These are phyloP conservation scores for Vanrija pseudolonga DNA, from an alignment of 1,284 basidiomycete species.

Conservation along the genomic window DNA sequence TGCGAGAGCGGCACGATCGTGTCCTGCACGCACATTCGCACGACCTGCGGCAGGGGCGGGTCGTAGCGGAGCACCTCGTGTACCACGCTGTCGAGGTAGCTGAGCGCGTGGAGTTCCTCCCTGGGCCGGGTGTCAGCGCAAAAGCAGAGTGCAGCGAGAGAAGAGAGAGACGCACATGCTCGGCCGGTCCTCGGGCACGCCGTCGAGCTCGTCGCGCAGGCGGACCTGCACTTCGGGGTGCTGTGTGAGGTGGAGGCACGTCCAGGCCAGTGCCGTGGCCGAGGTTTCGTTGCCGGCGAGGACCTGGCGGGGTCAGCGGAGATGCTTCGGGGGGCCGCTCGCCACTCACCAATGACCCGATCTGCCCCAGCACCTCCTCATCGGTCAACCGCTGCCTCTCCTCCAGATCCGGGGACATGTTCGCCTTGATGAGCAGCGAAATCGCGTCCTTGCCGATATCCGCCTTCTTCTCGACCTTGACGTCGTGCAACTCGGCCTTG, in stretches of 20 bases:
- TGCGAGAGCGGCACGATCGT: constrained; percentile 60
- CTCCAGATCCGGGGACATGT: constrained; percentile 56
- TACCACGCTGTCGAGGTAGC: constrained; percentile 62
- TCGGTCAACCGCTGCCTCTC: constrained; percentile 60
- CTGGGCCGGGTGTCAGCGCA: constrained; percentile 37
- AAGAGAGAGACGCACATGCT: constrained; percentile 1
- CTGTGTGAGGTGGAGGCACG: constrained; percentile 61
- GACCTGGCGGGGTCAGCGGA: constrained; percentile 22
- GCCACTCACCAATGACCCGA: constrained; percentile 64
- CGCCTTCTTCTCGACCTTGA: constrained; percentile 41
- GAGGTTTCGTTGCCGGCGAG: constrained; percentile 71
- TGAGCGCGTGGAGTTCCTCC: constrained; percentile 51
- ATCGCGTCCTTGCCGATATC: constrained; percentile 53
- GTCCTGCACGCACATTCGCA: constrained; percentile 58
- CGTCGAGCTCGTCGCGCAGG: constrained; percentile 57
- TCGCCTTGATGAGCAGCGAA: constrained; percentile 56
- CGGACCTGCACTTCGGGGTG: constrained; percentile 57
- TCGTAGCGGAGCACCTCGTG: constrained; percentile 65
- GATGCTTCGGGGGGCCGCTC: background rate
- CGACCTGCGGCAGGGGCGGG: constrained; percentile 63
- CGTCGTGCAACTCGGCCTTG: constrained; percentile 24
- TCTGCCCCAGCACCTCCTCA: constrained; percentile 67
- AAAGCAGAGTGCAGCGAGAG: too few species aligned
- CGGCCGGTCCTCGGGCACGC: constrained; percentile 32
- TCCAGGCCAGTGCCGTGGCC: constrained; percentile 67